A percentile compares a stretch with the other conserved stretches of the same genome.
phyloP scores from a whole-genome alignment of 2,329 filamentous ascomycete species.

The Fusarium compactum region DNA sequence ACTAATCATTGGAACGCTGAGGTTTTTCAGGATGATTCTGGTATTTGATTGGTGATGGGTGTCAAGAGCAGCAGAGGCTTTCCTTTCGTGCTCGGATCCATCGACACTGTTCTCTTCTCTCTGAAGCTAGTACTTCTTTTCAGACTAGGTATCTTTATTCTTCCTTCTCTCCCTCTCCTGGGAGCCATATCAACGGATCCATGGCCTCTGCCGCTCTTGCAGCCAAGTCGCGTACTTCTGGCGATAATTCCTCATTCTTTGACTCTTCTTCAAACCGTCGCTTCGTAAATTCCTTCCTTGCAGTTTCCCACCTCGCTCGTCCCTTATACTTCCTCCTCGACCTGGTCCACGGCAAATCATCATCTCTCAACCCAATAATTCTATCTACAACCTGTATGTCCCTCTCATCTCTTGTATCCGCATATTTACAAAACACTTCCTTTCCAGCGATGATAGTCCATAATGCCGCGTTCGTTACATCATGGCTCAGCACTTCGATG shows the following conservation, averaged over 20 bases:
- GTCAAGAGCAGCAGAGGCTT: no score
- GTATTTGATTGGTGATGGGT: not conserved
- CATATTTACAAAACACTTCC: not conserved
- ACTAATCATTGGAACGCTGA: slow-evolving; percentile 13
- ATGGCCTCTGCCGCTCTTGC: not conserved
- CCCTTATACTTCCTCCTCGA: not conserved
- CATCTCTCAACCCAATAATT: not conserved
- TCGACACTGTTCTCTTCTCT: not conserved
- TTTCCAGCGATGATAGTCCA: not conserved
- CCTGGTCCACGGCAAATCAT: slow-evolving; percentile 13
- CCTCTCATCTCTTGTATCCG: not conserved
- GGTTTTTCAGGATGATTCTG: slow-evolving; percentile 18
- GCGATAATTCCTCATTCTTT: not conserved
- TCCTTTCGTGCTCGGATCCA: accelerated
- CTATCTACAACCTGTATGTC: slow-evolving; percentile 1
- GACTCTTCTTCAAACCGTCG: slow-evolving; percentile 11
- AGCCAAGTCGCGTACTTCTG: not conserved
- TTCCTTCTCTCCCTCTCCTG: not conserved
- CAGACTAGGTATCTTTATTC: not conserved
- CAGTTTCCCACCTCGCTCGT: slow-evolving; percentile 18
- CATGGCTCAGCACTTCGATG: not conserved
- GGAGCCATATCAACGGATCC: not conserved
- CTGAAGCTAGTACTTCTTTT: not conserved
- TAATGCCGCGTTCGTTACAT: not conserved
- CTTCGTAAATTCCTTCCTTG: slow-evolving; percentile 3